A percentile compares a stretch with the other conserved stretches of the same genome.
These are phyloP conservation scores for Hyaloperonospora brassicae DNA, from an alignment of 352 stramenopile genomes.

Conservation along the genomic window DNA sequence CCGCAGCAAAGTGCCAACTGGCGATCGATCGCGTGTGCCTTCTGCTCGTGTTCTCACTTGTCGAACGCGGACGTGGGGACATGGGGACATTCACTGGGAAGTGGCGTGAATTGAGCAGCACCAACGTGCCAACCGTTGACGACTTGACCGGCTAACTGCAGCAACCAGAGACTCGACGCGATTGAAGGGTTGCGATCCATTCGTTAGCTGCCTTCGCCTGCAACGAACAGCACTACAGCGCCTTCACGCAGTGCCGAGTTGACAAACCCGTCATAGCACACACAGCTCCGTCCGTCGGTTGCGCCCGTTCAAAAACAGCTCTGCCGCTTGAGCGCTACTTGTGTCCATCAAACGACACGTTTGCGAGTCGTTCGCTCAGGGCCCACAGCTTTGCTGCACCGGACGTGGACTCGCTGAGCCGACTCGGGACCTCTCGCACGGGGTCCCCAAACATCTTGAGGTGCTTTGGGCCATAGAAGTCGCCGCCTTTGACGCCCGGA, in stretches of 20 bases:
- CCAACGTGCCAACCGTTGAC: not conserved
- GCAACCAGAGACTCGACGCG: no score
- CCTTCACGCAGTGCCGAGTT: no score
- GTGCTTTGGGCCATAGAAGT: slow-evolving; percentile 37
- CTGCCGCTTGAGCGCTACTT: slow-evolving; percentile 9
- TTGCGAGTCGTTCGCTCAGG: slow-evolving; percentile 27
- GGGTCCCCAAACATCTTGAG: slow-evolving; percentile 28
- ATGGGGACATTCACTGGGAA: not conserved
- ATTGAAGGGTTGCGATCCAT: no score
- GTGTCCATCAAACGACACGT: slow-evolving; percentile 17
- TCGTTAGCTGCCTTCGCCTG: no score
- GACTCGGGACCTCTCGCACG: slow-evolving; percentile 22
- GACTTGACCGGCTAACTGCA: not conserved
- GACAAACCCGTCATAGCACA: no score
- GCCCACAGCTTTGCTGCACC: slow-evolving; percentile 30
- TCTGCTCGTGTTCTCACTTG: not conserved
- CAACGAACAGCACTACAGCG: no score
- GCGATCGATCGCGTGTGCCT: not conserved
- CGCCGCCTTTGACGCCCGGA: slow-evolving; percentile 19
- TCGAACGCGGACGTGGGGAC: not conserved
- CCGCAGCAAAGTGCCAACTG: not conserved
- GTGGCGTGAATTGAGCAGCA: no score
- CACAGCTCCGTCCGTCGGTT: no score
- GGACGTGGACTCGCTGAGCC: slow-evolving; percentile 23
- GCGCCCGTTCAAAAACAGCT: no score